These are phyloP conservation scores for Plantago elongata DNA, from an alignment of 257 asterid genomes.

Conservation along the genomic window DNA sequence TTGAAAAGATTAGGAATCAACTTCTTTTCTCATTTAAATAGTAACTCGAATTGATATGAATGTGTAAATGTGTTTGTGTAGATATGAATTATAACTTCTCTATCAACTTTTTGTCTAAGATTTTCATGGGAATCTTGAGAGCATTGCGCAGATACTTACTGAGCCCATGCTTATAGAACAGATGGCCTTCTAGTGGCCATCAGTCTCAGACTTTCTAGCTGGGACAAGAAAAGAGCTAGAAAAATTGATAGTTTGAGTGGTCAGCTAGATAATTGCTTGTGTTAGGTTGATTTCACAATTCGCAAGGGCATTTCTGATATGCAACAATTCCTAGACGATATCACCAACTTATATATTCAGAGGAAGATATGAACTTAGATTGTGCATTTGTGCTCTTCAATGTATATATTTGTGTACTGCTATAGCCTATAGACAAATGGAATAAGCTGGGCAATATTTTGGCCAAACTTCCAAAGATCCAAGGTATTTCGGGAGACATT, in stretches of 20 bases:
- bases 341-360: slow-evolving; percentile 69
- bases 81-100: too few relatives aligned
- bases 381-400: slow-evolving; percentile 83
- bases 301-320: slow-evolving; percentile 68
- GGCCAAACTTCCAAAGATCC: slow-evolving; percentile 61
- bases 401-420: slow-evolving; percentile 81
- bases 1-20: too few relatives aligned
- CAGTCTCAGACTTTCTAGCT: slow-evolving; percentile 65
- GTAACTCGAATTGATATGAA: too few relatives aligned
- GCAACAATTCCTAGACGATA: slow-evolving; percentile 68
- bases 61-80: too few relatives aligned
- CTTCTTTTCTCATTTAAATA: too few relatives aligned
- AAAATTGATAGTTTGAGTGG: slow-evolving; percentile 88
- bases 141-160: slow-evolving; percentile 51
- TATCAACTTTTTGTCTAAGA: slow-evolving; percentile 45
- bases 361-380: slow-evolving; percentile 47
- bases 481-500: slow-evolving; percentile 46
- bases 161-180: slow-evolving; percentile 66
- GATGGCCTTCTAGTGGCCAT: slow-evolving; percentile 72
- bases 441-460: slow-evolving; percentile 71
- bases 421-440: slow-evolving; percentile 79
- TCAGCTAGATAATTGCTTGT: slow-evolving; percentile 76
- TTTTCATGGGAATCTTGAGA: slow-evolving; percentile 36
- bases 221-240: slow-evolving; percentile 93
- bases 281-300: slow-evolving; percentile 80